Percentiles rank a stretch among this genome's conserved stretches.
Evolutionary conservation across 257 asterid species (phyloP).

Genomic region (Salvia rosmarinus): DNA sequence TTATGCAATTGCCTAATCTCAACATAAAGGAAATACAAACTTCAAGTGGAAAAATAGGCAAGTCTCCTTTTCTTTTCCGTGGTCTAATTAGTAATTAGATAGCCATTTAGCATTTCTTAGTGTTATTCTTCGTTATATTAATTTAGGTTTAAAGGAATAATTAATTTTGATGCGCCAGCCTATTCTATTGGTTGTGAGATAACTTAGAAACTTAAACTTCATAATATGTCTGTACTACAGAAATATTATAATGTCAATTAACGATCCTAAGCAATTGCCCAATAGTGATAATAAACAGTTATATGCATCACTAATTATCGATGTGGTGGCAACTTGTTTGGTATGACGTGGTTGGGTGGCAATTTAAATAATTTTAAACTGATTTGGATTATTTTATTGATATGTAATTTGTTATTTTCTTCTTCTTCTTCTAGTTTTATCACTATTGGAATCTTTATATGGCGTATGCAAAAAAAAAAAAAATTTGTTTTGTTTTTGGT

Average conservation of each 20-base stretch:
- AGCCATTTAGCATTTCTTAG: too few relatives aligned
- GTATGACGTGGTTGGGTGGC: constrained; percentile 2
- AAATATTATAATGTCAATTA: neutral
- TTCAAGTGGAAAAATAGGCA: too few relatives aligned
- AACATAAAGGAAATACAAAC: too few relatives aligned
- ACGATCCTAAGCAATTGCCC: neutral
- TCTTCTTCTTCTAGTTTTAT: neutral
- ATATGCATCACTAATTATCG: constrained; percentile 6
- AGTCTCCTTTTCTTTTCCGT: too few relatives aligned
- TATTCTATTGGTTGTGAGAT: constrained; percentile 25
- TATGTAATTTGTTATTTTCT: neutral
- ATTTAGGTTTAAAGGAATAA: neutral
- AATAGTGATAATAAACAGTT: neutral
- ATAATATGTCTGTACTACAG: neutral
- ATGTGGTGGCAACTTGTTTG: constrained; percentile 11
- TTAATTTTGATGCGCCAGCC: neutral
- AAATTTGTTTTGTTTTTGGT: too few relatives aligned
- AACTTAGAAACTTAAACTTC: neutral
- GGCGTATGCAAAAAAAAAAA: too few relatives aligned
- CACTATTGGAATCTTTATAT: neutral
- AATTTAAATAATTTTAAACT: neutral
- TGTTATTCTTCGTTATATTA: neutral
- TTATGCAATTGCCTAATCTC: too few relatives aligned
- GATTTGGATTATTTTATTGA: neutral
- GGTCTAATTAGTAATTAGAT: too few relatives aligned